Evolutionary conservation across 2,329 filamentous ascomycete species (phyloP).

Genomic region (Neonectria magnoliae): DNA sequence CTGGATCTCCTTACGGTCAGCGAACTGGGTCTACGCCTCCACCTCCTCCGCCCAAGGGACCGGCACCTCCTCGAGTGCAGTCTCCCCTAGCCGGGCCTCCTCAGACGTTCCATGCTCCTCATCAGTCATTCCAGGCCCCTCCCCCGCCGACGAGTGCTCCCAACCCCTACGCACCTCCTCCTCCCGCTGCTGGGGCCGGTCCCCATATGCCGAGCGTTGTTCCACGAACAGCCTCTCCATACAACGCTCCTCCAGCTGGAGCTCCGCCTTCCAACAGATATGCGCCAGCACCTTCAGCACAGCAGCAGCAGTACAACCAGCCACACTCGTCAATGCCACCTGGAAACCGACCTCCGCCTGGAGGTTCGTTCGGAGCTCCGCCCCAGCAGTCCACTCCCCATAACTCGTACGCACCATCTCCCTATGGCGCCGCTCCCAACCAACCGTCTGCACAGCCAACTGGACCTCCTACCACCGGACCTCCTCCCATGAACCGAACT

Average conservation of each 20-base stretch:
- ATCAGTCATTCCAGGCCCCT: slow-evolving; percentile 57
- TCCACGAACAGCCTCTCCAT: slow-evolving; percentile 83
- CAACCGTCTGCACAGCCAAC: slow-evolving; percentile 53
- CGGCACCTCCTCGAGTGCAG: slow-evolving; percentile 73
- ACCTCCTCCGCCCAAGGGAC: slow-evolving; percentile 85
- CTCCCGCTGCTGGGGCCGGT: slow-evolving; percentile 71
- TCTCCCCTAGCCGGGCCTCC: slow-evolving; percentile 74
- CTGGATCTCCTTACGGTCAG: slow-evolving; percentile 62
- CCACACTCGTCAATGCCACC: slow-evolving; percentile 54
- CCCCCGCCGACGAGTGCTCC: slow-evolving; percentile 72
- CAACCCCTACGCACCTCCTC: slow-evolving; percentile 60
- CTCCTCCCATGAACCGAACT: slow-evolving; percentile 46
- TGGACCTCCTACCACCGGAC: slow-evolving; percentile 51
- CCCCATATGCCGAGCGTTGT: slow-evolving; percentile 68
- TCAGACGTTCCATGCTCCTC: slow-evolving; percentile 53
- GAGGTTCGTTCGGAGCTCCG: slow-evolving; percentile 55
- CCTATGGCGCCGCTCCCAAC: slow-evolving; percentile 52
- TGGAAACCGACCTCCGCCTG: slow-evolving; percentile 57
- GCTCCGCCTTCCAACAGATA: slow-evolving; percentile 80
- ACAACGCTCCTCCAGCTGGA: slow-evolving; percentile 79
- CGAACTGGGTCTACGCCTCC: slow-evolving; percentile 75
- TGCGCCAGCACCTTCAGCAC: slow-evolving; percentile 71
- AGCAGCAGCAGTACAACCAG: slow-evolving; percentile 62
- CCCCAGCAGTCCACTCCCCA: slow-evolving; percentile 58
- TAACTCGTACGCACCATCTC: slow-evolving; percentile 70